Conservation (phyloP, 306 rosid species). For the Delonix regia region DNA sequence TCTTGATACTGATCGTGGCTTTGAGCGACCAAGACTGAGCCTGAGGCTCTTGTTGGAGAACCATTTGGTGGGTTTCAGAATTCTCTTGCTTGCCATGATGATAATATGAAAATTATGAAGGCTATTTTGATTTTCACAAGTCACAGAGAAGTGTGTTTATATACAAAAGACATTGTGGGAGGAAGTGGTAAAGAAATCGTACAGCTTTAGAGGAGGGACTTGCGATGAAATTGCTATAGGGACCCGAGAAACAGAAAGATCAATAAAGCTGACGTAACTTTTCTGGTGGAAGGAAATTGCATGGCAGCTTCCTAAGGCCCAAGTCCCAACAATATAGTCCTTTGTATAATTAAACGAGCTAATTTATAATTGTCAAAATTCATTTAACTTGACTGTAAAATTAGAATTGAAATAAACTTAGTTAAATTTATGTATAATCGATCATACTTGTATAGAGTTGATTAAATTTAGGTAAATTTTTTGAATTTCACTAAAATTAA, state of each 20-base stretch:
- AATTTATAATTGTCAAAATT: too few species aligned
- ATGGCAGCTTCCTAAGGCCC: constrained; percentile 1
- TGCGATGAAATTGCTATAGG: not conserved
- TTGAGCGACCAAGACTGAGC: constrained; percentile 40
- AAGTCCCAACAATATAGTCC: too few species aligned
- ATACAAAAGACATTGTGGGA: not conserved
- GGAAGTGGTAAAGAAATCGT: not conserved
- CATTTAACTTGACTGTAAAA: too few species aligned
- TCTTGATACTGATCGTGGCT: constrained; percentile 13
- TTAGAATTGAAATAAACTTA: too few species aligned
- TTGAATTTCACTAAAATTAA: too few species aligned
- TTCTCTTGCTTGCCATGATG: constrained; percentile 44
- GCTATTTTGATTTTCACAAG: too few species aligned
- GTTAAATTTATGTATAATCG: too few species aligned
- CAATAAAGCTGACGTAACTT: not conserved
- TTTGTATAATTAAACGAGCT: too few species aligned
- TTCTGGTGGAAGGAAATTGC: not conserved
- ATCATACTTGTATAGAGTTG: too few species aligned
- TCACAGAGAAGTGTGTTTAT: not conserved
- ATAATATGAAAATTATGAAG: too few species aligned
- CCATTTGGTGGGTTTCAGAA: constrained; percentile 61
- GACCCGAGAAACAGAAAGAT: not conserved
- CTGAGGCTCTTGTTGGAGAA: constrained; percentile 52
- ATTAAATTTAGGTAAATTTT: too few species aligned
- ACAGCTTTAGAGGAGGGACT: not conserved